phyloP scores from a whole-genome alignment of 2,329 filamentous ascomycete genomes.

The Helotiales sp. region DNA sequence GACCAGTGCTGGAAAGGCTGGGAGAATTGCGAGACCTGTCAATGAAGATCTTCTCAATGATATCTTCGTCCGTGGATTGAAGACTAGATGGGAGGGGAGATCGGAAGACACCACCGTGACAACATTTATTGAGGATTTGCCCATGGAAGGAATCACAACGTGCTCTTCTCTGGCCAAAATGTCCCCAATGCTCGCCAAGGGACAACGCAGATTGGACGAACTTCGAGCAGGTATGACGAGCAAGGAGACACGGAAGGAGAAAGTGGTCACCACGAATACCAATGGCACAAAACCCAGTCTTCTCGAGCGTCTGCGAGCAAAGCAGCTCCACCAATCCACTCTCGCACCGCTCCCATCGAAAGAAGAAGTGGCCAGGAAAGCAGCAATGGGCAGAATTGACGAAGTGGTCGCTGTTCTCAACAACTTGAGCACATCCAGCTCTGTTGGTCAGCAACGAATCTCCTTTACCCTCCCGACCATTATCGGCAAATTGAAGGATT shows the following conservation, averaged over 20 bases:
- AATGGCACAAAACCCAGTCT: constrained; percentile 59
- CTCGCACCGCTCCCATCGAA: constrained; percentile 47
- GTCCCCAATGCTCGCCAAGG: constrained; percentile 61
- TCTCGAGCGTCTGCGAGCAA: constrained; percentile 73
- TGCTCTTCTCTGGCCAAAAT: constrained; percentile 53
- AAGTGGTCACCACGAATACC: constrained; percentile 33
- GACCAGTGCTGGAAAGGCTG: constrained; percentile 12
- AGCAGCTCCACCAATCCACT: constrained; percentile 56
- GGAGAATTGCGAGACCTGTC: constrained; percentile 40
- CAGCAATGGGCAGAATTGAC: constrained; percentile 66
- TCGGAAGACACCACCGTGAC: constrained; percentile 4
- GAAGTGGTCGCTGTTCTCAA: constrained; percentile 68
- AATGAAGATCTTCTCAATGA: constrained; percentile 53
- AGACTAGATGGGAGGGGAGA: constrained; percentile 42
- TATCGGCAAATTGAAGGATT: constrained; percentile 67
- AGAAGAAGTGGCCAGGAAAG: constrained; percentile 58
- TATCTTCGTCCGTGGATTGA: constrained; percentile 55
- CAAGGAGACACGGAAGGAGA: constrained; percentile 42
- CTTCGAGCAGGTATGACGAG: constrained; percentile 61
- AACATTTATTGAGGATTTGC: constrained; percentile 56
- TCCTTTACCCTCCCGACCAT: constrained; percentile 66
- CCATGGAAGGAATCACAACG: constrained; percentile 52
- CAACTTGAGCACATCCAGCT: constrained; percentile 60
- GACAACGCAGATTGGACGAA: constrained; percentile 67
- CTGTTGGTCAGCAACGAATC: constrained; percentile 53